Percentiles rank a stretch among this genome's conserved stretches.
Evolutionary conservation across 331 rosid species (phyloP).

Genomic region (Quercus tomentella): DNA sequence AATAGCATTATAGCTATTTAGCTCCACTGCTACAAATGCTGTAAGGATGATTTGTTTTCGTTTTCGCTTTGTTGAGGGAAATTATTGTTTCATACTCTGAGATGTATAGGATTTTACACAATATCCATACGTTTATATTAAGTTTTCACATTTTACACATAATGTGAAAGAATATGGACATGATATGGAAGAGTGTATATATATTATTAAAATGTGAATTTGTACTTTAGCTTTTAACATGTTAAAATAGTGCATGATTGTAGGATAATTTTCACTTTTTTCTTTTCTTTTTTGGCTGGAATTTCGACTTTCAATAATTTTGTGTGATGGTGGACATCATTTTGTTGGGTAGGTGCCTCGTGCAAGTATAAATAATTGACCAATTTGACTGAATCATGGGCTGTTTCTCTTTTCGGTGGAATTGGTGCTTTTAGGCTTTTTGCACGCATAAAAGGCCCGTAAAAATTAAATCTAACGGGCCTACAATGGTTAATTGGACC

Average conservation of each 20-base stretch:
- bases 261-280: slow-evolving; percentile 16
- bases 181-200: no score
- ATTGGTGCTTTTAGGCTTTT: neutral
- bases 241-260: slow-evolving; percentile 53
- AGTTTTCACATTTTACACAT: neutral
- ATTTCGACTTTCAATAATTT: neutral
- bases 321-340: slow-evolving; percentile 2
- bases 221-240: slow-evolving; percentile 2
- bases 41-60: neutral
- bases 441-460: neutral
- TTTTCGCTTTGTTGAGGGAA: no score
- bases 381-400: neutral
- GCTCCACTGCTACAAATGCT: no score
- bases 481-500: neutral
- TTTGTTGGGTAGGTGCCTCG: slow-evolving; percentile 4
- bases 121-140: no score
- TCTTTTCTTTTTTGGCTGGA: no score
- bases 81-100: no score
- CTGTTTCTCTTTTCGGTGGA: neutral
- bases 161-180: neutral
- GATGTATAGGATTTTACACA: no score
- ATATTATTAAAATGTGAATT: no score
- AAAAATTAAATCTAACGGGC: neutral
- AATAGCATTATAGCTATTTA: no score
- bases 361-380: slow-evolving; percentile 10